Evolutionary conservation across 202 grass and related monocot genomes (phyloP).

Genomic region (Digitaria exilis): DNA sequence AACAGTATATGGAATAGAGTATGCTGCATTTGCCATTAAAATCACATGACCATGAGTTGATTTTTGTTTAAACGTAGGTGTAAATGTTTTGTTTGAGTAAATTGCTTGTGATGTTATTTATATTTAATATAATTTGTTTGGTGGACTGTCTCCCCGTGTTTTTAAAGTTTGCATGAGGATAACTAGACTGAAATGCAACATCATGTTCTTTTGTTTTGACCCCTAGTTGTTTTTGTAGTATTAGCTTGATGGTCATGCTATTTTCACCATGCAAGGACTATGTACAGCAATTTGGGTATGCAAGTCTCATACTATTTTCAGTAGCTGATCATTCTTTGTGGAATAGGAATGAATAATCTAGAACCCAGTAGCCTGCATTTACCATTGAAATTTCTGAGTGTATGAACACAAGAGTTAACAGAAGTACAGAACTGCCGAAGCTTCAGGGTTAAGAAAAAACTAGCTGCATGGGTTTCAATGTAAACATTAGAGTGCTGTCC

Average conservation of each 20-base stretch:
- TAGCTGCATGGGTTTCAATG: too few relatives aligned
- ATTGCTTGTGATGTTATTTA: not conserved
- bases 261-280: too few relatives aligned
- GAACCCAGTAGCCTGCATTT: too few relatives aligned
- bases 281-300: not conserved
- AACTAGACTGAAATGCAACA: not conserved
- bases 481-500: constrained; percentile 4
- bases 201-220: not conserved
- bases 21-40: not conserved
- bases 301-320: not conserved
- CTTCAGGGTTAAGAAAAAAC: too few relatives aligned
- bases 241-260: too few relatives aligned
- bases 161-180: not conserved
- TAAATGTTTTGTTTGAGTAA: not conserved
- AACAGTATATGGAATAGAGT: not conserved
- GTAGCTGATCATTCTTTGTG: not conserved
- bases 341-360: not conserved
- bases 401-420: too few relatives aligned
- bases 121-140: not conserved
- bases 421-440: too few relatives aligned
- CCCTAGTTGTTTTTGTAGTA: too few relatives aligned
- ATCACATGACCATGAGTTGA: not conserved
- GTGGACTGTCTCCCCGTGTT: not conserved
- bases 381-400: too few relatives aligned
- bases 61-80: not conserved